Evolutionary conservation across 2,329 filamentous ascomycete species (phyloP).

Genomic region (Pyrenochaeta sp.): DNA sequence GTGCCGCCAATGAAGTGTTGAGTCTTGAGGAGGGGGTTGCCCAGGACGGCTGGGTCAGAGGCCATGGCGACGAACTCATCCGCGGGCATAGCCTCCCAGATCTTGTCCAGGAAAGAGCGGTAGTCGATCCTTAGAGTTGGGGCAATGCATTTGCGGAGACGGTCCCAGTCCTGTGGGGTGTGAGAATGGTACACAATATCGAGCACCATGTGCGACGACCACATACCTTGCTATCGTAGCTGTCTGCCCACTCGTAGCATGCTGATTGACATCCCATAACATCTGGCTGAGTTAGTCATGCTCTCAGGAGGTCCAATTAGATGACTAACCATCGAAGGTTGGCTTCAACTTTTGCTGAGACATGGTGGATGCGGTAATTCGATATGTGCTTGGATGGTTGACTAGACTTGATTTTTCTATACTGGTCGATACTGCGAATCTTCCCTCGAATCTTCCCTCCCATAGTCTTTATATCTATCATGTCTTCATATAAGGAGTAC

Average conservation of each 20-base stretch:
- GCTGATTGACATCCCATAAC: slow-evolving; percentile 60
- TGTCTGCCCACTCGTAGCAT: slow-evolving; percentile 70
- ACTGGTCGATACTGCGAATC: slow-evolving; percentile 3
- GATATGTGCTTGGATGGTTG: slow-evolving; percentile 1
- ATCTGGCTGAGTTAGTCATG: slow-evolving; percentile 47
- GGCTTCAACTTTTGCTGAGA: slow-evolving; percentile 40
- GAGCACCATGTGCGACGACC: neutral
- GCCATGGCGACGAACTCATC: slow-evolving; percentile 63
- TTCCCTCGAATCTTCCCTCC: slow-evolving; percentile 6
- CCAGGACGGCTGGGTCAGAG: slow-evolving; percentile 62
- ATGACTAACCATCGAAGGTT: slow-evolving; percentile 44
- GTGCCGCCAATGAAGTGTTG: slow-evolving; percentile 66
- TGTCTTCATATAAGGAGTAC: slow-evolving; percentile 11
- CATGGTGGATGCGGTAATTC: slow-evolving; percentile 31
- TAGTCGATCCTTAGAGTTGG: slow-evolving; percentile 75
- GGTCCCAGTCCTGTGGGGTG: slow-evolving; percentile 62
- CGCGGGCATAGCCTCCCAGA: slow-evolving; percentile 65
- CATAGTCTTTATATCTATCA: slow-evolving; percentile 32
- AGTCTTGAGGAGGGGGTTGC: slow-evolving; percentile 62
- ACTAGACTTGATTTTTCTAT: slow-evolving; percentile 1
- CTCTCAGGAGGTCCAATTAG: neutral
- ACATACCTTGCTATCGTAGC: slow-evolving; percentile 67
- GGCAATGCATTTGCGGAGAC: slow-evolving; percentile 68
- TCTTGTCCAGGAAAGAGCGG: slow-evolving; percentile 63
- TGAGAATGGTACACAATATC: slow-evolving; percentile 1